Base-by-base conservation (phyloP, 345 rosid genomes). In the Pelargonium nanum region DNA sequence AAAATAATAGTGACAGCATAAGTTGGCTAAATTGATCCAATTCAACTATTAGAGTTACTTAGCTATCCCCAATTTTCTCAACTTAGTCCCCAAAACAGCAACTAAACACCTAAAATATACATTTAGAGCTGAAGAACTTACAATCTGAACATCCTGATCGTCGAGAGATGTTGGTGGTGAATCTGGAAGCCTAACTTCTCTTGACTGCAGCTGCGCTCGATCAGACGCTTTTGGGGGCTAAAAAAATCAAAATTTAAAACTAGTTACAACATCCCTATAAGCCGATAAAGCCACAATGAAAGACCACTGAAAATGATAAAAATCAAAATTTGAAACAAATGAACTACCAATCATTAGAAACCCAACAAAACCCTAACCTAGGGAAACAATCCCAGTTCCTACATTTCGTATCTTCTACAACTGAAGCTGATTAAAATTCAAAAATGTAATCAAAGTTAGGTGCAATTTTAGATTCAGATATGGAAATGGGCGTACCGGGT, bases 101-200 rank as follows among this genome's bases (percentile, higher is more conserved):
- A 6, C 24, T 12, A 26, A 32, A 19, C 1, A 30, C 23, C 51
- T 16, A 24, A 34, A 34, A 56, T 4, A 28, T 56, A 24, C 55
- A 53, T 23, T 1, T 56, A 22, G 48, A 55, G 52, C 26, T 40
- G 52, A 55, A 9, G 24, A 76, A 61, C 95, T 83, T 70, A 92
- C 98, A 78, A 87, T 85, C 55, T 81, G 81, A 20, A 84, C 84
- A 64, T 92, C 98, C 72, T 87, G 97, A 58, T 92, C 97, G 44
- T 92, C 97, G 40, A 92, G 77, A 1, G 91, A 76, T 67, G 87
- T 82, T 0, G 93, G 88, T 8, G 83, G 61, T 22, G 97, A 87
- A 80, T 89, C 93, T 4, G 93, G 97, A 57, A 92, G 84, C 78
- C 95, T 81, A 44, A 92, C 86, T 78, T 92, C 93, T 66, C 67